Evolutionary conservation across 164 flowering plant species (phyloP).

Genomic region (Chloranthus sessilifolius): DNA sequence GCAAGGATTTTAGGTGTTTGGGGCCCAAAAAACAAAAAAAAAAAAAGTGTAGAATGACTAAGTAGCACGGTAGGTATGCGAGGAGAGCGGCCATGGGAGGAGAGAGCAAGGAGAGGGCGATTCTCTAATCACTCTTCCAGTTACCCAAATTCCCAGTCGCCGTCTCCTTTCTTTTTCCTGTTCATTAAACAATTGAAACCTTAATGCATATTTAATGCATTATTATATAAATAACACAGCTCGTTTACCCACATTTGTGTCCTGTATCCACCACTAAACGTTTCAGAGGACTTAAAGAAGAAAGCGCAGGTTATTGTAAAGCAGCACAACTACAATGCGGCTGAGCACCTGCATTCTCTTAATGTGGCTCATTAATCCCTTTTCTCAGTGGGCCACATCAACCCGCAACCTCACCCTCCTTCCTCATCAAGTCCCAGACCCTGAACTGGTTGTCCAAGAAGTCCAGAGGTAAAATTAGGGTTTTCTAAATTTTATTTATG

Average conservation of each 20-base stretch:
- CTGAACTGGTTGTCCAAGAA: constrained; percentile 53
- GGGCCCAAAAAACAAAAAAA: neutral
- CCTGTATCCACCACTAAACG: neutral
- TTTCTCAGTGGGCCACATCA: neutral
- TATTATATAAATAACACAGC: neutral
- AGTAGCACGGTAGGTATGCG: neutral
- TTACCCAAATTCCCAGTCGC: neutral
- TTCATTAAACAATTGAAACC: neutral
- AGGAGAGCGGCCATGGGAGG: neutral
- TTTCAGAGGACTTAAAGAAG: neutral
- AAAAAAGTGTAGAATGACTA: neutral
- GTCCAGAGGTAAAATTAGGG: constrained; percentile 34
- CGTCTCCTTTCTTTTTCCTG: neutral
- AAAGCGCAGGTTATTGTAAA: neutral
- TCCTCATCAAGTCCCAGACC: constrained; percentile 65
- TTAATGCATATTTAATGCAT: neutral
- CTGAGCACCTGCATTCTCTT: constrained; percentile 22
- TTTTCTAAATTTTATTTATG: neutral
- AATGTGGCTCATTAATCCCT: constrained; percentile 7
- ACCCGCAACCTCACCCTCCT: constrained; percentile 39
- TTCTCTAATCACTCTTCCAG: neutral
- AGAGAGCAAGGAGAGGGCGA: neutral
- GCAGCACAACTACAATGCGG: constrained; percentile 18
- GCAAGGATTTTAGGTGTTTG: neutral
- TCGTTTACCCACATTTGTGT: neutral